These are phyloP conservation scores for Stachybotrys chlorohalonatus DNA, from an alignment of 2,329 filamentous ascomycete species.

Conservation along the genomic window DNA sequence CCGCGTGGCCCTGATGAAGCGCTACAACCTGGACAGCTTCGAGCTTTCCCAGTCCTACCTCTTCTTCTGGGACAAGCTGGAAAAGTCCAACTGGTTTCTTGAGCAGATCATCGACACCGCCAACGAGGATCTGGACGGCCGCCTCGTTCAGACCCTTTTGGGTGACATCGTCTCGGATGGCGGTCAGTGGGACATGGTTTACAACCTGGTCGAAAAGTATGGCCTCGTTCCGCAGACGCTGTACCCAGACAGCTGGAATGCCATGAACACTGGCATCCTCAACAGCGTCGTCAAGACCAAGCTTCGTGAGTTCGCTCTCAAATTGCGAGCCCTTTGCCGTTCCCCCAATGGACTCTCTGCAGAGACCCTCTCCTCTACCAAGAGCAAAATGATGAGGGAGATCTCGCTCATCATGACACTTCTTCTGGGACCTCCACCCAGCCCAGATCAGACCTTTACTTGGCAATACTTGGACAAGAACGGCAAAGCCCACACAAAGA, in stretches of 20 bases:
- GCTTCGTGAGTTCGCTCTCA: constrained; percentile 75
- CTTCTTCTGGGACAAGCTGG: constrained; percentile 91
- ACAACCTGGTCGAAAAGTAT: constrained; percentile 78
- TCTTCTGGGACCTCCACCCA: constrained; percentile 70
- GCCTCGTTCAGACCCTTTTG: constrained; percentile 64
- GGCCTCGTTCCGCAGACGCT: constrained; percentile 75
- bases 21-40: constrained; percentile 67
- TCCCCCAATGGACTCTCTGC: constrained; percentile 19
- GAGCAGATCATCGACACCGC: constrained; percentile 74
- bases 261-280: constrained; percentile 59
- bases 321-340: constrained; percentile 49
- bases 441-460: constrained; percentile 57
- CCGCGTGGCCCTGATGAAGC: constrained; percentile 79
- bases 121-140: constrained; percentile 58
- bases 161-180: constrained; percentile 65
- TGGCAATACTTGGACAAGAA: constrained; percentile 73
- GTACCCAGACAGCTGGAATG: constrained; percentile 77
- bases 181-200: constrained; percentile 89
- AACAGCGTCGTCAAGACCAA: constrained; percentile 73
- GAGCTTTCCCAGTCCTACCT: constrained; percentile 83
- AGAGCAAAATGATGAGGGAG: constrained; percentile 69
- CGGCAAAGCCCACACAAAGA: constrained; percentile 53
- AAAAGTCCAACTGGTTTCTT: constrained; percentile 85
- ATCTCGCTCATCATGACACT: constrained; percentile 76
- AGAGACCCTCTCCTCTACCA: constrained; percentile 38